Evolutionary conservation across 305 asterid genomes (phyloP).

Genomic region (Euphrasia arctica): DNA sequence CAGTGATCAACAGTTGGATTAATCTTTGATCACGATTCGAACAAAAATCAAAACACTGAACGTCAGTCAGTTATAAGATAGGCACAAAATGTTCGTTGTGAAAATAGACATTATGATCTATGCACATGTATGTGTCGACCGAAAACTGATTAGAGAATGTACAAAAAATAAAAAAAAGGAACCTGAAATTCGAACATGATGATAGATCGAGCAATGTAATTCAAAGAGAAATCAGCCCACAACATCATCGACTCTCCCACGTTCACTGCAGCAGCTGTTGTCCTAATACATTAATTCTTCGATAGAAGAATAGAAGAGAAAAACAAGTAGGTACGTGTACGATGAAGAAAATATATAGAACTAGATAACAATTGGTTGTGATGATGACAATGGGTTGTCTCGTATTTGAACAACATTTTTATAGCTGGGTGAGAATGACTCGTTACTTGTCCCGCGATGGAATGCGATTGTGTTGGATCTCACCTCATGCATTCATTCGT

Average conservation of each 20-base stretch:
- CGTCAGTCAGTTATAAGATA: too few species aligned
- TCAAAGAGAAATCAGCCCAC: neutral
- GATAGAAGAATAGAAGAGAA: neutral
- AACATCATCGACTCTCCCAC: neutral
- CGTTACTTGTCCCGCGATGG: too few species aligned
- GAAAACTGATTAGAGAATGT: neutral
- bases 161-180: neutral
- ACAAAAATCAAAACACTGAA: too few species aligned
- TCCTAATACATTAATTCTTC: neutral
- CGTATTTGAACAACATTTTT: too few species aligned
- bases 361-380: neutral
- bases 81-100: too few species aligned
- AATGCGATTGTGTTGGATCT: too few species aligned
- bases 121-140: too few species aligned
- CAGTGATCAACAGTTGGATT: too few species aligned
- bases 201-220: neutral
- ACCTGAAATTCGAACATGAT: neutral
- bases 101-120: too few species aligned
- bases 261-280: neutral
- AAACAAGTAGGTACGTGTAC: neutral
- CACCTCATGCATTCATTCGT: too few species aligned
- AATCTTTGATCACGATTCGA: too few species aligned
- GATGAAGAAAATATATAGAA: neutral
- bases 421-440: too few species aligned
- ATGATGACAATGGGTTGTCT: neutral